Evolutionary conservation across 352 stramenopile genomes (phyloP).

Genomic region (Phytopythium oedochilum): DNA sequence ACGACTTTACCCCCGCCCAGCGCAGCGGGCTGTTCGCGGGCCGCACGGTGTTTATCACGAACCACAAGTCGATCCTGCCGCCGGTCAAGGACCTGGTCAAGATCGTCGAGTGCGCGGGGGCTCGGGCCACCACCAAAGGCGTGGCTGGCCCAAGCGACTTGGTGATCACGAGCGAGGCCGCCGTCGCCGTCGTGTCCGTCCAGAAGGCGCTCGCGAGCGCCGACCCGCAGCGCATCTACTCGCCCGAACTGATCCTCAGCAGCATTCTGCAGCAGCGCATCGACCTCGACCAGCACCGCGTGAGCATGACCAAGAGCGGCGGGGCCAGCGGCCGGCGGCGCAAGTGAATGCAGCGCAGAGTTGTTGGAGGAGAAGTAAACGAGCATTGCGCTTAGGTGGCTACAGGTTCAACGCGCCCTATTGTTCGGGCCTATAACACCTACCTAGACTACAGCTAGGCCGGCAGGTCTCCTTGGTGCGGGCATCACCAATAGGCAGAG

Average conservation of each 20-base stretch:
- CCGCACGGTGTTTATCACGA: slow-evolving; percentile 37
- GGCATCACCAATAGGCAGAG: too few relatives aligned
- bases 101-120: slow-evolving; percentile 36
- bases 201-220: slow-evolving; percentile 23
- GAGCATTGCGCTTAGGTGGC: too few relatives aligned
- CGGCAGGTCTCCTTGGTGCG: too few relatives aligned
- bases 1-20: slow-evolving; percentile 16
- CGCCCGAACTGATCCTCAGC: slow-evolving; percentile 34
- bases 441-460: too few relatives aligned
- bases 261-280: slow-evolving; percentile 38
- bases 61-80: slow-evolving; percentile 37
- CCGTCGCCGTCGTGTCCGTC: slow-evolving; percentile 20
- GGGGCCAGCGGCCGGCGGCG: slow-evolving; percentile 12
- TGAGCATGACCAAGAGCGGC: slow-evolving; percentile 11
- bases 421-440: too few relatives aligned
- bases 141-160: slow-evolving; percentile 11
- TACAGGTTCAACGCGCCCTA: too few relatives aligned
- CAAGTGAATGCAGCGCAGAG: slow-evolving; percentile 8
- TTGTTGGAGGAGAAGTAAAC: too few relatives aligned
- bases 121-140: slow-evolving; percentile 13
- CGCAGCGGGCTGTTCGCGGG: slow-evolving; percentile 25
- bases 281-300: slow-evolving; percentile 24
- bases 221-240: slow-evolving; percentile 20
- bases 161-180: slow-evolving; percentile 31
- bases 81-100: slow-evolving; percentile 29